These are phyloP conservation scores for Moricandia moricandioides DNA, from an alignment of 345 rosid species.

Conservation along the genomic window DNA sequence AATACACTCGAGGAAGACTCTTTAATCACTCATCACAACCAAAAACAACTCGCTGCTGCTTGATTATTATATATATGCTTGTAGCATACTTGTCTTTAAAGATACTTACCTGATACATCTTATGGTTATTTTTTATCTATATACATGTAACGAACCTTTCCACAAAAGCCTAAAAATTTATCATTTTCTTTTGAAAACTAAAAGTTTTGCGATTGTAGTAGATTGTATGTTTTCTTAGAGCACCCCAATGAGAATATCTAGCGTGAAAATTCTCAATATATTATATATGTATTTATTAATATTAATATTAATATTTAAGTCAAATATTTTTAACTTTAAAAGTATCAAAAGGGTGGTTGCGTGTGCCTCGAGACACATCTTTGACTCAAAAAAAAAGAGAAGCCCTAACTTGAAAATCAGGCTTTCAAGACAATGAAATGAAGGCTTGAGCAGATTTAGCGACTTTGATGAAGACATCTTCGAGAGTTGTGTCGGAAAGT, in stretches of 20 bases:
- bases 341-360: neutral
- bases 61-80: constrained; percentile 11
- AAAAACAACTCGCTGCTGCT: constrained; percentile 30
- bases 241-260: too few relatives aligned
- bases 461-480: too few relatives aligned
- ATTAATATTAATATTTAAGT: too few relatives aligned
- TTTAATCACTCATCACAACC: constrained; percentile 27
- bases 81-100: neutral
- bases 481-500: too few relatives aligned
- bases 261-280: too few relatives aligned
- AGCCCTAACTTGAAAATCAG: neutral
- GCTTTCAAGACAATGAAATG: constrained; percentile 32
- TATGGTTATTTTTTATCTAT: neutral
- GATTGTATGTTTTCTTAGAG: too few relatives aligned
- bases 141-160: neutral
- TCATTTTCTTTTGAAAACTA: neutral
- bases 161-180: neutral
- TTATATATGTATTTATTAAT: too few relatives aligned
- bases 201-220: too few relatives aligned
- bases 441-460: too few relatives aligned
- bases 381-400: neutral
- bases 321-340: too few relatives aligned
- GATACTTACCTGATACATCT: neutral
- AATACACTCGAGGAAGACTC: constrained; percentile 29
- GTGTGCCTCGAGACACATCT: neutral